Evolutionary conservation across 2,329 filamentous ascomycete genomes (phyloP), one percentile per base, ranked within the genome.

Genomic region (Ceratocystis albifundus): DNA sequence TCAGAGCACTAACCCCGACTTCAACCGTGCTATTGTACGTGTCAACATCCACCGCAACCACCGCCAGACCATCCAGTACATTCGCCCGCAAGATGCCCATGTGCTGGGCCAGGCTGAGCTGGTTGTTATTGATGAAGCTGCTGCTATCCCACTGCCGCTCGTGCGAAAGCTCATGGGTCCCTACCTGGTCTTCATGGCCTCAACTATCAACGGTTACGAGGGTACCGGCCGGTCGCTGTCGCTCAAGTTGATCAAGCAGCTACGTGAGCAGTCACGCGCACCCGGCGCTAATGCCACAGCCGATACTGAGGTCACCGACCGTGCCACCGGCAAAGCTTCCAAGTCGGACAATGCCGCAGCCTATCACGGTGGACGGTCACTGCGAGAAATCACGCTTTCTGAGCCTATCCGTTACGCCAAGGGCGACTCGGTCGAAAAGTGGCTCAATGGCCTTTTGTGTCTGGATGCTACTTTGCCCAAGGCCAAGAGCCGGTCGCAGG

Each of bases 131-230:
- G 94, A 99, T 76, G 94, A 99, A 76, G 94, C 94, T 17, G 94
- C 94, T 12, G 95, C 95, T 1, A 99, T 99, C 69, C 94, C 95
- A 12, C 77, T 99, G 10, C 94, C 94, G 0, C 79, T 97, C 2
- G 94, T 99, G 6, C 84, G 88, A 71, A 96, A 96, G 77, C 81
- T 99, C 50, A 92, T 99, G 84, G 94, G 94, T 0, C 93, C 93
- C 15, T 99, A 99, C 75, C 80, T 99, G 46, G 91, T 97, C 7
- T 99, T 99, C 77, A 97, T 99, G 94, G 91, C 95, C 0, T 99
- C 94, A 0, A 99, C 94, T 1, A 96, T 99, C 78, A 97, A 97
- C 74, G 94, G 94, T 67, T 99, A 99, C 74, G 94, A 99, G 78
- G 94, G 94, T 66, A 99, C 94, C 5, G 94, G 94, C 50, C 86